phyloP scores from a whole-genome alignment of 2,329 filamentous ascomycete species.

The Ambrosiella cleistominuta region DNA sequence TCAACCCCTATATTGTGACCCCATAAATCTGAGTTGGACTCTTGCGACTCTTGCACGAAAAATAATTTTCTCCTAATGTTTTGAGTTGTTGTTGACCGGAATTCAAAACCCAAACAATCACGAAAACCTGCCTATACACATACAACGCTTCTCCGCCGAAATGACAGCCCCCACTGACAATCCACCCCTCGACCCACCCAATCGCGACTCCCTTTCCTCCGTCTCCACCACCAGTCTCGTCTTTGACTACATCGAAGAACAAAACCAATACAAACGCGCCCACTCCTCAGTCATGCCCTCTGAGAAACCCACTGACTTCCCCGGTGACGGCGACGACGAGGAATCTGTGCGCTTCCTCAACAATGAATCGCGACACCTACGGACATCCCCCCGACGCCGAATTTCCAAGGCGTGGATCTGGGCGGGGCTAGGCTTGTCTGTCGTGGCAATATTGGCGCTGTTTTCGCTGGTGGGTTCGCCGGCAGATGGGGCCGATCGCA shows the following conservation, averaged over 20 bases:
- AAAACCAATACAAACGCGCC: conserved; percentile 15
- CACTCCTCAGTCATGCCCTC: conserved; percentile 1
- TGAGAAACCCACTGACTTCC: not conserved
- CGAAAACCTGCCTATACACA: not conserved
- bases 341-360: conserved; percentile 35
- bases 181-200: conserved; percentile 15
- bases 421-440: conserved; percentile 38
- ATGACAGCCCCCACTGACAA: not conserved
- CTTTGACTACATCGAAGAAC: conserved; percentile 56
- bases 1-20: too few relatives aligned
- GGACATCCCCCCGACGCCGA: conserved; percentile 39
- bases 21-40: too few relatives aligned
- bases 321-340: conserved; percentile 19
- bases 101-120: too few relatives aligned
- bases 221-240: conserved; percentile 72
- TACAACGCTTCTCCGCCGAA: not conserved
- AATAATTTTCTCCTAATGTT: too few relatives aligned
- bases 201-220: conserved; percentile 46
- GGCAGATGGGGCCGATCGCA: conserved; percentile 32
- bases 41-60: too few relatives aligned
- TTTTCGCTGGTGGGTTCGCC: conserved; percentile 52
- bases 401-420: conserved; percentile 42
- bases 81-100: too few relatives aligned
- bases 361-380: conserved; percentile 11
- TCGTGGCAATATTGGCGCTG: conserved; percentile 44